phyloP scores from a whole-genome alignment of 2,329 filamentous ascomycete genomes.

The Arachnopeziza araneosa region DNA sequence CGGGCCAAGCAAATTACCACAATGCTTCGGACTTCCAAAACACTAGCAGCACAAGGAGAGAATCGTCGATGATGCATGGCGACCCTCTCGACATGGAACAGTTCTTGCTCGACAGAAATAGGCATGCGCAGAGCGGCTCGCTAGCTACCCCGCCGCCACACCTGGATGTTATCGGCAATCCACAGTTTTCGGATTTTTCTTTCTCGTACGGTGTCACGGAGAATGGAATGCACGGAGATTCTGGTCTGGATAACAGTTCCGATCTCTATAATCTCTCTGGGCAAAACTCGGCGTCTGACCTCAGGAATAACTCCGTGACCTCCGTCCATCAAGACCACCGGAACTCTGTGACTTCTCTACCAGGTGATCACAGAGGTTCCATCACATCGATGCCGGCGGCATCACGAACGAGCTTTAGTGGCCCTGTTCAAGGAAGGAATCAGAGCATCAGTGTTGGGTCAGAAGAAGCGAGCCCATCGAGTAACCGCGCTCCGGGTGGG shows the following conservation, averaged over 20 bases:
- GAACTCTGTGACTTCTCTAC: constrained; percentile 18
- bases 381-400: constrained; percentile 20
- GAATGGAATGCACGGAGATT: constrained; percentile 33
- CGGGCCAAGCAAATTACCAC: constrained; percentile 16
- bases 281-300: constrained; percentile 14
- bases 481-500: constrained; percentile 23
- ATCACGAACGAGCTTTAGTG: constrained; percentile 20
- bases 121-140: constrained; percentile 8
- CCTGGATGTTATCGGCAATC: constrained; percentile 20
- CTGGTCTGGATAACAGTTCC: constrained; percentile 18
- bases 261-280: constrained; percentile 23
- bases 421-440: constrained; percentile 11
- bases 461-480: constrained; percentile 29
- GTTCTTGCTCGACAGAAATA: constrained; percentile 25
- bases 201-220: constrained; percentile 45
- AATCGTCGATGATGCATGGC: background rate
- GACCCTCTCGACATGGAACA: constrained; percentile 19
- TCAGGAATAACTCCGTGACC: constrained; percentile 17
- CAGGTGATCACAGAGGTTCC: constrained; percentile 19
- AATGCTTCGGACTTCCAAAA: constrained; percentile 16
- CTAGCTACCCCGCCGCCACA: constrained; percentile 19
- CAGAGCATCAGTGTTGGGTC: constrained; percentile 27
- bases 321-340: constrained; percentile 19
- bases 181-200: constrained; percentile 47
- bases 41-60: constrained; percentile 10